Percentiles rank a stretch among this genome's conserved stretches.
Conservation (phyloP, 1,139 yeast species). For the Geotrichum phurueaensis region DNA sequence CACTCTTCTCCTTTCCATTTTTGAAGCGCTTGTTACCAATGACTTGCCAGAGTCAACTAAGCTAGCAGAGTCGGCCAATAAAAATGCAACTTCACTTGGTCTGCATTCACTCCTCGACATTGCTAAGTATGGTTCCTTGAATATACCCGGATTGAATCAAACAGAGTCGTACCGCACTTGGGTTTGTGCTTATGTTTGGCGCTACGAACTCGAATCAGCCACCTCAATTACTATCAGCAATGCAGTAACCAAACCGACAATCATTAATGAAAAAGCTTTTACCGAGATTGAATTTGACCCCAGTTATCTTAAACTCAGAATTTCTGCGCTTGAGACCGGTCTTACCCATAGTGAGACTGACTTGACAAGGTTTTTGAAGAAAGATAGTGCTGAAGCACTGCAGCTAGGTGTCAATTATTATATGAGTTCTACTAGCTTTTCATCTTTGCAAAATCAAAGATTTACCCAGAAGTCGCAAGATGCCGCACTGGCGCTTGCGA, state of each 20-base stretch:
- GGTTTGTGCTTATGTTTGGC: conserved; percentile 8
- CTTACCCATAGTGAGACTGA: neutral
- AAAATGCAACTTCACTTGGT: neutral
- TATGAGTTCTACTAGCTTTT: neutral
- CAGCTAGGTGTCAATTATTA: neutral
- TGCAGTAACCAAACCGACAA: neutral
- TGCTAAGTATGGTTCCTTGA: conserved; percentile 1
- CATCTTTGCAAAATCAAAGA: neutral
- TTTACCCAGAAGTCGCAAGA: neutral
- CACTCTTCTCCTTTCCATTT: neutral
- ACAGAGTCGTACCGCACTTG: conserved; percentile 12
- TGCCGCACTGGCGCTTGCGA: neutral
- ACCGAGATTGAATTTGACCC: neutral
- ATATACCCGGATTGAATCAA: conserved; percentile 6
- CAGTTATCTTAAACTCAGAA: neutral
- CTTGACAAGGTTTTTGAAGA: neutral
- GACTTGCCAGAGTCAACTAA: neutral
- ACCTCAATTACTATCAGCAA: neutral
- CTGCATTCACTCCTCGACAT: neutral
- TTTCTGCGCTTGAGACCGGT: neutral
- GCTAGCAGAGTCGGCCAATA: neutral
- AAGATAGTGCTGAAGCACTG: neutral
- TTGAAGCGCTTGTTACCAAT: neutral
- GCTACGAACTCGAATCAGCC: neutral
- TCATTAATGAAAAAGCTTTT: neutral